Conservation (phyloP, 208 protist genomes). For the Trypanosomatidae sp. region DNA sequence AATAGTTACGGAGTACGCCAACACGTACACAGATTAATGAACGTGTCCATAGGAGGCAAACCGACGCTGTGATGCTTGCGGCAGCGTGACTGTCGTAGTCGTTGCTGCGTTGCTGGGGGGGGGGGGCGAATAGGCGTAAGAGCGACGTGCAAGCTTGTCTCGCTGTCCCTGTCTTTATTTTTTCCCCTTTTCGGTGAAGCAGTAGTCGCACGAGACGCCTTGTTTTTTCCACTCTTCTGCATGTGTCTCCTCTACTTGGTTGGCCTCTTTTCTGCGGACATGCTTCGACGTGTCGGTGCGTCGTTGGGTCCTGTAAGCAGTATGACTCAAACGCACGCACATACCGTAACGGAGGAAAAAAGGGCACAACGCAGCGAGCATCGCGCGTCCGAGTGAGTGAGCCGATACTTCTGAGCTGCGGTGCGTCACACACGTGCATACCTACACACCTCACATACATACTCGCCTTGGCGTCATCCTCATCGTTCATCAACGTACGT, state of each 20-base stretch:
- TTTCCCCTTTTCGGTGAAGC: background rate
- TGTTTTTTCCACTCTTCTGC: background rate
- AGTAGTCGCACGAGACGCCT: background rate
- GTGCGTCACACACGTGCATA: background rate
- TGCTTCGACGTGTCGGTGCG: background rate
- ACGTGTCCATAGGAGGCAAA: too few species aligned
- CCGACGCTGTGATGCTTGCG: background rate
- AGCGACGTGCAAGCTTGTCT: background rate
- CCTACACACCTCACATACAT: slow-evolving; percentile 2
- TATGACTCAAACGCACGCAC: too few species aligned
- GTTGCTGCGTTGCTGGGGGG: background rate
- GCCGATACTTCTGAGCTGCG: background rate
- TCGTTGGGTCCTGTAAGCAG: background rate
- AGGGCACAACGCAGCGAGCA: background rate
- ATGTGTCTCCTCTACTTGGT: background rate
- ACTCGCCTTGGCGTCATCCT: background rate
- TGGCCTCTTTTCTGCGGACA: background rate
- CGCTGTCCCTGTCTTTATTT: background rate
- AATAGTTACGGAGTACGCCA: background rate
- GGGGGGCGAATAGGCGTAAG: background rate
- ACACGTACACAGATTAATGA: background rate
- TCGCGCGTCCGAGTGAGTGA: background rate
- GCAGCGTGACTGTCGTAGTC: background rate
- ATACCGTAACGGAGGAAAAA: background rate
- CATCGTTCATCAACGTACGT: background rate